phyloP scores from a whole-genome alignment of 441 rosid species.

The Aquilaria agallochum region DNA sequence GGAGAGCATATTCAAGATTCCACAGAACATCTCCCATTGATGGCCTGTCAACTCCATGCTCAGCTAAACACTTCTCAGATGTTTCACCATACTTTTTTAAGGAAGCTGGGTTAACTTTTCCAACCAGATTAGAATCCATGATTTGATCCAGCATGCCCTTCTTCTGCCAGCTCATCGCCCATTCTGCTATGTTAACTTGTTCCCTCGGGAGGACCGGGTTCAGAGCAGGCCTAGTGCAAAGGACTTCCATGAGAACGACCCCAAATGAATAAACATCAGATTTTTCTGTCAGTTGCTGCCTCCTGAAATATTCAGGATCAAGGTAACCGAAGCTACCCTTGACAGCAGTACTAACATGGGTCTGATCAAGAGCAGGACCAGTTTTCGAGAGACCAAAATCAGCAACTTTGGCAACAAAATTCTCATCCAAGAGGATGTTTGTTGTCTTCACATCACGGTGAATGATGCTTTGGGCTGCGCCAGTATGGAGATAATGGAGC shows the following conservation, averaged over 20 bases:
- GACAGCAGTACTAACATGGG: constrained; percentile 97
- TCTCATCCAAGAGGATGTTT: constrained; percentile 90
- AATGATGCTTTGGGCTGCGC: constrained; percentile 92
- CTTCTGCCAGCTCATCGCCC: constrained; percentile 98
- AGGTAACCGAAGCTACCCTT: constrained; percentile 99
- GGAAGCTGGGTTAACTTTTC: constrained; percentile 79
- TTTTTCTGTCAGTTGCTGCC: constrained; percentile 94
- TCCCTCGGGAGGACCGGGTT: constrained; percentile 95
- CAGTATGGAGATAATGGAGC: constrained; percentile 92
- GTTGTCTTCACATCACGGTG: constrained; percentile 99
- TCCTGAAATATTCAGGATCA: constrained; percentile 95
- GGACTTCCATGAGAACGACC: constrained; percentile 94
- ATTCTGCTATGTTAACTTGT: constrained; percentile 96
- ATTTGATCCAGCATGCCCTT: constrained; percentile 92
- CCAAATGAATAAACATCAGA: constrained; percentile 97
- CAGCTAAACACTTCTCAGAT: constrained; percentile 95
- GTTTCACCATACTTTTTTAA: constrained; percentile 94
- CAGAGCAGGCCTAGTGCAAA: constrained; percentile 90
- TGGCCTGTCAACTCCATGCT: constrained; percentile 89
- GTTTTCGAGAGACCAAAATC: constrained; percentile 98
- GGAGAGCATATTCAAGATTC: constrained; percentile 93
- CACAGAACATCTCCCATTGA: constrained; percentile 97
- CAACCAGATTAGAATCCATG: constrained; percentile 77
- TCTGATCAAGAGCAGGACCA: constrained; percentile 90
- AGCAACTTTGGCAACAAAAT: constrained; percentile 90